Evolutionary conservation across 768 basidiomycete genomes (phyloP).

Genomic region (Mycena alexandri): DNA sequence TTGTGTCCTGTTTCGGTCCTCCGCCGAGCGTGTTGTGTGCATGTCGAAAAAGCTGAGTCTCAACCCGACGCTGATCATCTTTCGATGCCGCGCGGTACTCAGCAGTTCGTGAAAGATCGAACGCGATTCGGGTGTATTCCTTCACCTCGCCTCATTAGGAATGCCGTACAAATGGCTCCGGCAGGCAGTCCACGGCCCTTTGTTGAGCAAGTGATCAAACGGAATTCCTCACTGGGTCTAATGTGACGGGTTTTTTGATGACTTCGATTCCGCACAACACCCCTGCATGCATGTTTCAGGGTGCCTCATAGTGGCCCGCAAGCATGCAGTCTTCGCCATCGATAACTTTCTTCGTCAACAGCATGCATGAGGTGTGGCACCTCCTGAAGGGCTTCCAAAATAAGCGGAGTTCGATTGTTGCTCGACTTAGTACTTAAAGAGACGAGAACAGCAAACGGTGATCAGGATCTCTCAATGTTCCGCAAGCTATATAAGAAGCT

Average conservation of each 20-base stretch:
- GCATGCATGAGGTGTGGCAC: background rate
- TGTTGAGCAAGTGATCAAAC: background rate
- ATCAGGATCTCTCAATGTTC: background rate
- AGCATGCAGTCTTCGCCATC: background rate
- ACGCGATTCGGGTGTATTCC: background rate
- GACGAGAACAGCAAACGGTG: background rate
- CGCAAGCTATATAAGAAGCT: slow-evolving; percentile 1
- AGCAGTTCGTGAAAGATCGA: background rate
- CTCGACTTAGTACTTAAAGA: background rate
- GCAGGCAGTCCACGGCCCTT: no score
- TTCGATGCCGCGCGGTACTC: background rate
- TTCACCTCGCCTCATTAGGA: background rate
- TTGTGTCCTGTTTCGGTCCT: no score
- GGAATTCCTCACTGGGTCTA: background rate
- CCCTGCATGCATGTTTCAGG: background rate
- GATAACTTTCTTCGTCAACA: background rate
- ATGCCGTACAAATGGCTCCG: background rate
- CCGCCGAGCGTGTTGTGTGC: background rate
- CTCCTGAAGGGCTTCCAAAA: background rate
- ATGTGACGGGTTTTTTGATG: background rate
- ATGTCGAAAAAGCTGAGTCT: background rate
- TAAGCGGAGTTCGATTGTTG: background rate
- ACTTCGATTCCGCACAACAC: background rate
- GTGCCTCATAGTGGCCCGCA: background rate
- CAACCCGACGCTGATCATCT: background rate